Conservation (phyloP, 164 flowering plant genomes). For the Nymphaea thermarum region DNA sequence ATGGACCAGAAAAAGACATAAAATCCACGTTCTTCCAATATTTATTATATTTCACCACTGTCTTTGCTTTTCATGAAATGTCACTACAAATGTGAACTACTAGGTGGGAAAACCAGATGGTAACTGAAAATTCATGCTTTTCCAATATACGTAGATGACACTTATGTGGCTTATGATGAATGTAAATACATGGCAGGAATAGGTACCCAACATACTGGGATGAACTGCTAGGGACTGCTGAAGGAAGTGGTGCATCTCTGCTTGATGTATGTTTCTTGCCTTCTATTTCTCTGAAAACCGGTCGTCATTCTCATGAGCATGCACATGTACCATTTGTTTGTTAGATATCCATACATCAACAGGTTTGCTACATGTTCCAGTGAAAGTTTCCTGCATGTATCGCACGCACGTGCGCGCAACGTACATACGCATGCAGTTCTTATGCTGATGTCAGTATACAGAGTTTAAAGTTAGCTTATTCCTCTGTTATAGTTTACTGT, state of each 20-base stretch:
- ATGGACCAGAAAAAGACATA: too few species aligned
- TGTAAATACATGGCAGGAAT: conserved; percentile 5
- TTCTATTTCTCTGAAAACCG: neutral
- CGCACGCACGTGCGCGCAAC: too few species aligned
- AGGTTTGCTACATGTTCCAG: neutral
- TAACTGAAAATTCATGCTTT: too few species aligned
- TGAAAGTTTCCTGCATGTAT: too few species aligned
- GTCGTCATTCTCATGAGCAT: neutral
- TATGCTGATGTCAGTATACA: too few species aligned
- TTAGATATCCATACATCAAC: neutral
- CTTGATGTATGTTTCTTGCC: conserved; percentile 26
- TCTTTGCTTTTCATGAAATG: neutral
- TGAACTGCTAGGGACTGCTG: conserved; percentile 62
- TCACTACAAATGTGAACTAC: too few species aligned
- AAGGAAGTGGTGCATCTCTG: conserved; percentile 60
- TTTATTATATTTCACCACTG: neutral
- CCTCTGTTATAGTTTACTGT: too few species aligned
- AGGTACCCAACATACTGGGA: conserved; percentile 64
- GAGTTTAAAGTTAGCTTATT: too few species aligned
- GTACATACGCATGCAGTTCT: too few species aligned
- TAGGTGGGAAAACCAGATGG: too few species aligned
- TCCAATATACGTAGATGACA: too few species aligned
- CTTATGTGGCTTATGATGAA: neutral
- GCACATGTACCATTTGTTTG: neutral
- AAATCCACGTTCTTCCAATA: too few species aligned